Base-by-base conservation (phyloP, 2,329 filamentous ascomycete species). In the Colletotrichum aenigma region DNA sequence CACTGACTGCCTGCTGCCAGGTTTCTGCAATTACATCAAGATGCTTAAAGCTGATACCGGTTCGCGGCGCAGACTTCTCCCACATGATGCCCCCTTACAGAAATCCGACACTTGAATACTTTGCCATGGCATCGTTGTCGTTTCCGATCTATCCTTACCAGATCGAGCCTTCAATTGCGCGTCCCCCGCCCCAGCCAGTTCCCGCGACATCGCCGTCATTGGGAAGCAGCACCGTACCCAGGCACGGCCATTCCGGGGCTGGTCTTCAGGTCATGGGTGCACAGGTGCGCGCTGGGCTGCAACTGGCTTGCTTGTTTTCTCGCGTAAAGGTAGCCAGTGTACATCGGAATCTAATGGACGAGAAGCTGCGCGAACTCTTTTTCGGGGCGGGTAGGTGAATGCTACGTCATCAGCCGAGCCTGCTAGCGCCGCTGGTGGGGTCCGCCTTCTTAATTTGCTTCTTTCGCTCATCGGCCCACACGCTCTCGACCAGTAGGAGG, bases 401-500 rank as follows among this genome's bases (percentile, higher is more conserved):
- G 60, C 74, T 76, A 76, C 74, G 74, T 76, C 74, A 76, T 76
- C 66, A 75, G 66, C 61, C 52, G 16, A 67, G 52, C 60, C 66
- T 32, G 38, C 66, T 74, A 70, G 66, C 61, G 74, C 52, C 15
- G 30, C 13, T 5, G 18, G 38, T 58, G 26, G 55, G 43, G 34
- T 26, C 43, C 32, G 21, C 65, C 28, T 68, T 69, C 64, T 76
- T 60, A 74, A 30, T 69, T 71, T 66, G 26, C 56, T 48, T 36
- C 32, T 64, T 62, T 75, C 18, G 58, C 56, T 73, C 43, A 65
- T 76, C 26, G 28, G 34, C 38, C 65, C 70, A 65, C 58, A 26
- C 9, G 18, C 52, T 60, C 28, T 68, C 70, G 21, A 18, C 74
- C 74, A 74, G 38, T 74, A 9, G 73, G n/a, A 69, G 24, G 26